phyloP scores from a whole-genome alignment of 345 rosid species.

The Brassica rapa region DNA sequence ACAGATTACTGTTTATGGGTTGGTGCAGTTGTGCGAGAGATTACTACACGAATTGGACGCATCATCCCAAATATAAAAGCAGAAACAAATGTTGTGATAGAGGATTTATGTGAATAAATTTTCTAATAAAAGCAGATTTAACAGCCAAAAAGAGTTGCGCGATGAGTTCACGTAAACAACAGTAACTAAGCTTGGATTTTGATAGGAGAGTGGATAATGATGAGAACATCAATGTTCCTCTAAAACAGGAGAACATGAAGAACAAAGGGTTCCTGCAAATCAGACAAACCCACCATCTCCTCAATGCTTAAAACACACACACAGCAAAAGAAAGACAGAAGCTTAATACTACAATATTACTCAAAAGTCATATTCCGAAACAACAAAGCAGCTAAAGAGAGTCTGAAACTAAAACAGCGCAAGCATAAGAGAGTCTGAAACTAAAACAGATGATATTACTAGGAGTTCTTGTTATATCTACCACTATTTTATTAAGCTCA shows the following conservation, averaged over 20 bases:
- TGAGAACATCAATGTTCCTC: not conserved
- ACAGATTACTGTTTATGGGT: not conserved
- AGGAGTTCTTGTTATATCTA: not conserved
- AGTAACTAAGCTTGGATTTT: not conserved
- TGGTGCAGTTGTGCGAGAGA: constrained; percentile 69
- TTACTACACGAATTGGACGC: constrained; percentile 58
- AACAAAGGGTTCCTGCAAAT: not conserved
- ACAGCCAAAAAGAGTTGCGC: not conserved
- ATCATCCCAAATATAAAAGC: constrained; percentile 21
- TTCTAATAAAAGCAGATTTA: not conserved
- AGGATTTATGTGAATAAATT: not conserved
- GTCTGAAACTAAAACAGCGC: not conserved
- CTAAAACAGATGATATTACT: not conserved
- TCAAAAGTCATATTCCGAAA: not conserved
- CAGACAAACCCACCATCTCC: not conserved
- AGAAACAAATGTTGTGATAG: not conserved
- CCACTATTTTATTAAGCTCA: not conserved
- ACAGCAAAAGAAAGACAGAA: not conserved
- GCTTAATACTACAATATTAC: not conserved
- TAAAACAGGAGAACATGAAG: not conserved
- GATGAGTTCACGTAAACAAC: not conserved
- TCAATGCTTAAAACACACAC: not conserved
- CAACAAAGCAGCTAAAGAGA: not conserved
- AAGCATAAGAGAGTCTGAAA: not conserved
- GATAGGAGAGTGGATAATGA: not conserved